Evolutionary conservation across 78 protist species (phyloP).

Genomic region (Tieghemostelium lacteum): DNA sequence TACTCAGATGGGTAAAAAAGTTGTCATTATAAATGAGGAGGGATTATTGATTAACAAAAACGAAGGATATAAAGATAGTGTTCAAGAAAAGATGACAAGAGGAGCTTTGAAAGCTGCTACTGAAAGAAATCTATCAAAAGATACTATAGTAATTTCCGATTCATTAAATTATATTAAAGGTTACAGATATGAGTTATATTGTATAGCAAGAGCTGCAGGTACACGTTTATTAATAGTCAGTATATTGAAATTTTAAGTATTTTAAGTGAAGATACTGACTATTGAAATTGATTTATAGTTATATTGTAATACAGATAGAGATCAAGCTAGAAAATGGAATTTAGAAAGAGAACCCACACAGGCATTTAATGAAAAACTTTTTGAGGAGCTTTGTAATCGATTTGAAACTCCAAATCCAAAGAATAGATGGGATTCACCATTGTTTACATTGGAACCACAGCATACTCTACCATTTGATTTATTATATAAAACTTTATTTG

Average conservation of each 20-base stretch:
- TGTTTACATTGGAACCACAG: slow-evolving; percentile 72
- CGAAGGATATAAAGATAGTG: slow-evolving; percentile 53
- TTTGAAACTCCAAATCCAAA: slow-evolving; percentile 81
- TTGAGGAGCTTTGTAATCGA: slow-evolving; percentile 56
- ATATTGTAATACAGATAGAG: slow-evolving; percentile 75
- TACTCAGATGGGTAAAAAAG: slow-evolving; percentile 50
- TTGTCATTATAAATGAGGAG: slow-evolving; percentile 64
- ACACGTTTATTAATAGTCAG: slow-evolving; percentile 77
- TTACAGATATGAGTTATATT: slow-evolving; percentile 88
- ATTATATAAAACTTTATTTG: slow-evolving; percentile 61
- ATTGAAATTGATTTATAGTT: neutral
- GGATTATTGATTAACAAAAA: slow-evolving; percentile 33
- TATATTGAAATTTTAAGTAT: too few species aligned
- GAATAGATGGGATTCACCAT: slow-evolving; percentile 85
- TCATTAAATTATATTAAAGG: slow-evolving; percentile 92
- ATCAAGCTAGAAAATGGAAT: slow-evolving; percentile 15
- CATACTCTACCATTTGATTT: slow-evolving; percentile 48
- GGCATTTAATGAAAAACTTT: slow-evolving; percentile 10
- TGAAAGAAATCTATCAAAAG: slow-evolving; percentile 59
- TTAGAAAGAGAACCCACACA: slow-evolving; percentile 18
- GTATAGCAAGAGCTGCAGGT: slow-evolving; percentile 80
- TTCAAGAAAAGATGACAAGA: slow-evolving; percentile 81
- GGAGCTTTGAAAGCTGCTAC: slow-evolving; percentile 80
- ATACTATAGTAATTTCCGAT: slow-evolving; percentile 82
- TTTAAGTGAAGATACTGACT: neutral